Evolutionary conservation across 768 basidiomycete genomes (phyloP).

Genomic region (Brasilioporus rufonigricans): DNA sequence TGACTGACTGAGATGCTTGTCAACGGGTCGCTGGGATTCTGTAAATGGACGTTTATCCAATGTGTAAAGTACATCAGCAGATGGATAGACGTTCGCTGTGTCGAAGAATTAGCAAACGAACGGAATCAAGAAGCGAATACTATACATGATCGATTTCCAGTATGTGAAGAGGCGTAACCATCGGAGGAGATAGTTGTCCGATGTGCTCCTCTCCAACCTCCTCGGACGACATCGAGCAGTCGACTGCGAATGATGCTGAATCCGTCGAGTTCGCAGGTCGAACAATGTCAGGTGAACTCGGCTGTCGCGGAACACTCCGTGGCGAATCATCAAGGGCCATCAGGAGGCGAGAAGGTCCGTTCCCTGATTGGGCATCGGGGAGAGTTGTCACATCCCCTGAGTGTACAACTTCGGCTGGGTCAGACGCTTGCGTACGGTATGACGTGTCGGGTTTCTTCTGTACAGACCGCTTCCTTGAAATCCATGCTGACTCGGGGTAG

Average conservation of each 20-base stretch:
- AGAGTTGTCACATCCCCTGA: not conserved
- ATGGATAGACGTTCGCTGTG: slow-evolving; percentile 66
- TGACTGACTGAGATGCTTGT: slow-evolving; percentile 53
- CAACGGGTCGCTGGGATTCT: slow-evolving; percentile 37
- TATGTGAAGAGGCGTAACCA: slow-evolving; percentile 59
- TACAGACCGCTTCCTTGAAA: slow-evolving; percentile 30
- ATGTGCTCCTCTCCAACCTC: not conserved
- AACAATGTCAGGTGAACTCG: not conserved
- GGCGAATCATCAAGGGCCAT: not conserved
- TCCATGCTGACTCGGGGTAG: slow-evolving; percentile 66
- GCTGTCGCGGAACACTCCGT: not conserved
- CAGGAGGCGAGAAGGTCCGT: not conserved
- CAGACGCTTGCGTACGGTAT: slow-evolving; percentile 38
- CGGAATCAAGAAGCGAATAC: not conserved
- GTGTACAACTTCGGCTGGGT: slow-evolving; percentile 15
- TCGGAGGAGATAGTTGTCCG: slow-evolving; percentile 37
- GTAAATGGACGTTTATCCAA: slow-evolving; percentile 69
- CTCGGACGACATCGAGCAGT: not conserved
- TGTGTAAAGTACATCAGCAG: slow-evolving; percentile 81
- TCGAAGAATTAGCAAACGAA: slow-evolving; percentile 6
- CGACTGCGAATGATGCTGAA: not conserved
- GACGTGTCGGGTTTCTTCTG: slow-evolving; percentile 10
- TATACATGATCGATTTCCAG: slow-evolving; percentile 66
- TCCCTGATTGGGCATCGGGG: not conserved
- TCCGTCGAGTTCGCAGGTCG: not conserved